Conservation (phyloP, 768 basidiomycete species). For the Xanthoconium stramineum region DNA sequence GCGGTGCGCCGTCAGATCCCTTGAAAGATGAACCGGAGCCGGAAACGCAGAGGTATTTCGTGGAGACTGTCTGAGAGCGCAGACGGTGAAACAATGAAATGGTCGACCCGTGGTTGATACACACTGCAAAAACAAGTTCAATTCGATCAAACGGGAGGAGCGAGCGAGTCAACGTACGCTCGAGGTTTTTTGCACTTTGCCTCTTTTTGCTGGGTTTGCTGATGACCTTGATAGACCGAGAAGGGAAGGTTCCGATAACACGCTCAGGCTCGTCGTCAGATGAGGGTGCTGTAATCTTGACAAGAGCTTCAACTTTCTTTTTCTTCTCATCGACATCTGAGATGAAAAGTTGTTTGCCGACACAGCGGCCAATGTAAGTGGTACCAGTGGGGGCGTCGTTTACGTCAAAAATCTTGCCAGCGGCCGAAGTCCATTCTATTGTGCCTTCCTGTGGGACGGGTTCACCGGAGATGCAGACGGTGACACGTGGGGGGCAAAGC, state of each 20-base stretch:
- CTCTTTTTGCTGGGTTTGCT: conserved; percentile 98
- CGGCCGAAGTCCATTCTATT: conserved; percentile 83
- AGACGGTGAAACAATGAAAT: conserved; percentile 95
- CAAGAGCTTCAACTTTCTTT: conserved; percentile 91
- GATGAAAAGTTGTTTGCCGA: conserved; percentile 93
- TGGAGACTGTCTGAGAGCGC: conserved; percentile 92
- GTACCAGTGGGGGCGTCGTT: conserved; percentile 75
- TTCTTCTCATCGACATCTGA: conserved; percentile 94
- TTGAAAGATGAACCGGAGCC: conserved; percentile 90
- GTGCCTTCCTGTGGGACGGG: conserved; percentile 79
- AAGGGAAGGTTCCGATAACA: conserved; percentile 85
- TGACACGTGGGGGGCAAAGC: conserved; percentile 73
- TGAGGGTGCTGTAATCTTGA: conserved; percentile 80
- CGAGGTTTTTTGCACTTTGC: conserved; percentile 88
- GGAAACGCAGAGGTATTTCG: conserved; percentile 94
- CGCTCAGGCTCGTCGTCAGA: conserved; percentile 80
- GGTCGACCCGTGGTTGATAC: conserved; percentile 94
- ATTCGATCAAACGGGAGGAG: conserved; percentile 11
- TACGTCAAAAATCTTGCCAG: conserved; percentile 81
- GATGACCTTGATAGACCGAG: conserved; percentile 96
- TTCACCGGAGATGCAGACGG: conserved; percentile 91
- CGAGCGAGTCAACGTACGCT: conserved; percentile 55
- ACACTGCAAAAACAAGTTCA: conserved; percentile 51
- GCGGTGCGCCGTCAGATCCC: conserved; percentile 85
- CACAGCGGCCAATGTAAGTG: conserved; percentile 89